phyloP scores from a whole-genome alignment of 805 yeast species.

The Candida mattraensis region DNA sequence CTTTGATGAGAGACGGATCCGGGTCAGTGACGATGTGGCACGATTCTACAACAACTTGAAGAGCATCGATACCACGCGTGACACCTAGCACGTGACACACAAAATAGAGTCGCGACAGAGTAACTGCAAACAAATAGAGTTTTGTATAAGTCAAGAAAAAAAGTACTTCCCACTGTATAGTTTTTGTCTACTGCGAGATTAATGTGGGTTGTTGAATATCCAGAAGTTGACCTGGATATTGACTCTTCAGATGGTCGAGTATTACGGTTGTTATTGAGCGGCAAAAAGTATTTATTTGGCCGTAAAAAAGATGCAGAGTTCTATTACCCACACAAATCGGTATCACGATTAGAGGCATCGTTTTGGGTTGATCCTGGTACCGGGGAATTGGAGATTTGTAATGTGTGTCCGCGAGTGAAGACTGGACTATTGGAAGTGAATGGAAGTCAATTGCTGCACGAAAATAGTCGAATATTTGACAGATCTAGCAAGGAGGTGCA shows the following conservation, averaged over 20 bases:
- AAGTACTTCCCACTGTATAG: no score
- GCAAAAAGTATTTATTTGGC: conserved; percentile 12
- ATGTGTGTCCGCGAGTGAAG: conserved; percentile 14
- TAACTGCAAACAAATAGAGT: background rate
- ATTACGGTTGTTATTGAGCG: conserved; percentile 5
- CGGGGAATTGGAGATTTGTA: conserved; percentile 4
- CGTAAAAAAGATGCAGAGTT: conserved; percentile 18
- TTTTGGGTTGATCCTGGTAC: conserved; percentile 5
- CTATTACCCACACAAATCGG: conserved; percentile 12
- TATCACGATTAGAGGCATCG: conserved; percentile 15
- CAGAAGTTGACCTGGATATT: conserved; percentile 2
- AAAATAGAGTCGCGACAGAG: background rate
- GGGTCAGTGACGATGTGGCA: conserved; percentile 59
- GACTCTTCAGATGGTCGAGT: no score
- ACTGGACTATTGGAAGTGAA: conserved; percentile 11
- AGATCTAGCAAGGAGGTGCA: conserved; percentile 1
- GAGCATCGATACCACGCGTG: no score
- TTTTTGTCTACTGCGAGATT: no score
- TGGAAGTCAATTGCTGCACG: conserved; percentile 5
- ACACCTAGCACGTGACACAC: no score
- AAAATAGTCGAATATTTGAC: conserved; percentile 7
- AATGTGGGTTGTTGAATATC: conserved; percentile 17
- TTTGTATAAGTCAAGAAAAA: no score
- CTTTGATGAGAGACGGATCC: conserved; percentile 57
- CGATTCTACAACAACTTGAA: conserved; percentile 55